Percentiles rank a stretch among this genome's conserved stretches.
Evolutionary conservation across 2,329 filamentous ascomycete species (phyloP).

Genomic region (Zasmidium citrigriseum): DNA sequence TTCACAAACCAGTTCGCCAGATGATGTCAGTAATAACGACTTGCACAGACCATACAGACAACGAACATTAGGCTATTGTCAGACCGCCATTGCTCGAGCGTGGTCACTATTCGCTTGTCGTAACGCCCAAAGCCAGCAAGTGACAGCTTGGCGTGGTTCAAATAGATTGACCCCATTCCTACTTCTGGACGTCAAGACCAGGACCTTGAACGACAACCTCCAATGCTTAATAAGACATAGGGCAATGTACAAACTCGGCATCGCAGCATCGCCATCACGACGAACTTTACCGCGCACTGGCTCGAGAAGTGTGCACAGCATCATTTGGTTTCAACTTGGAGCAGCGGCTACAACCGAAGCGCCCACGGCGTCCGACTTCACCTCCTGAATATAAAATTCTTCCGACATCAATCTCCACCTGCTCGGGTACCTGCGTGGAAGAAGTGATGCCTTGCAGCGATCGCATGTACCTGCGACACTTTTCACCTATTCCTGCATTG

Average conservation of each 20-base stretch:
- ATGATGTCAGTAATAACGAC: not conserved
- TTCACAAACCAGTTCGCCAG: conserved; percentile 17
- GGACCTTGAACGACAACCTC: not conserved
- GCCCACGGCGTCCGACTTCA: not conserved
- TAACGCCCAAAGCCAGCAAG: not conserved
- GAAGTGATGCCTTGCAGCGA: not conserved
- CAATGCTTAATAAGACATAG: too few relatives aligned
- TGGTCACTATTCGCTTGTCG: not conserved
- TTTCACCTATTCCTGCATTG: not conserved
- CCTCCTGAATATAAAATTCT: not conserved
- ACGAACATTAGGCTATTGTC: not conserved
- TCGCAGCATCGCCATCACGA: too few relatives aligned
- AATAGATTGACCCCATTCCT: not conserved
- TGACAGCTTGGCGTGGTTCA: not conserved
- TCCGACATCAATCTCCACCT: not conserved
- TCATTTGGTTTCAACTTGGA: not conserved
- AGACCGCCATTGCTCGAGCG: not conserved
- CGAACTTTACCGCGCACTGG: too few relatives aligned
- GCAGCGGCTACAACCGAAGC: not conserved
- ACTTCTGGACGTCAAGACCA: not conserved
- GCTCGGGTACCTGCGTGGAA: not conserved
- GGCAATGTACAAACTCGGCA: too few relatives aligned
- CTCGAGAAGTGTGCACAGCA: not conserved
- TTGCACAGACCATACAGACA: not conserved
- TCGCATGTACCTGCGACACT: not conserved